A percentile compares a stretch with the other conserved stretches of the same genome.
phyloP scores from a whole-genome alignment of 345 rosid genomes.

The Orychophragmus violaceus region DNA sequence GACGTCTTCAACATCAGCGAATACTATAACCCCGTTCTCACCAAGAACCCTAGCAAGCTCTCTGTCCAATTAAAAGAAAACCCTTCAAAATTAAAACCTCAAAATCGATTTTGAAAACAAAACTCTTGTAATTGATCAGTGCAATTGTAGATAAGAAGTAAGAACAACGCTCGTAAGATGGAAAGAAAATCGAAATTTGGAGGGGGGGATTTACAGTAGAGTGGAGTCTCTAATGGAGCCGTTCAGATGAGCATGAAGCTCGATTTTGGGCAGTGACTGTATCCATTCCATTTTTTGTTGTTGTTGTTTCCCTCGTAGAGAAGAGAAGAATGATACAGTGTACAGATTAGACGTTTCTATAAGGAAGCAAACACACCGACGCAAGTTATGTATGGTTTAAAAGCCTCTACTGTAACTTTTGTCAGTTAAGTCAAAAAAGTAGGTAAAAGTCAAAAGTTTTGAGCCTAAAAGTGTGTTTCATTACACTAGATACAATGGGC shows the following conservation, averaged over 20 bases:
- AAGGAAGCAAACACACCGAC: not conserved
- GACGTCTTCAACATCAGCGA: slow-evolving; percentile 75
- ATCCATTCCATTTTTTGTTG: slow-evolving; percentile 48
- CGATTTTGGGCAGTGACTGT: slow-evolving; percentile 70
- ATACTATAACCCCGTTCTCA: slow-evolving; percentile 53
- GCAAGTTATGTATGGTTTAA: not conserved
- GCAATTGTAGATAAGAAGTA: not conserved
- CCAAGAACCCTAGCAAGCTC: slow-evolving; percentile 82
- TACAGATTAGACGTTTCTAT: slow-evolving; percentile 19
- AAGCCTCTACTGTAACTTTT: not conserved
- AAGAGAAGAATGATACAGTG: not conserved
- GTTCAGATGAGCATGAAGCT: slow-evolving; percentile 98
- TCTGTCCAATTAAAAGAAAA: slow-evolving; percentile 33
- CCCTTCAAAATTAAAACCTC: not conserved
- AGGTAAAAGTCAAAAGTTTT: not conserved
- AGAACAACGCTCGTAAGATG: not conserved
- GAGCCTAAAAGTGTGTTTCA: too few relatives aligned
- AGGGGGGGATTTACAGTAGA: slow-evolving; percentile 46
- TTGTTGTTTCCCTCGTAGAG: not conserved
- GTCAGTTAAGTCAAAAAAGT: not conserved
- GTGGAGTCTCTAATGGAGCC: slow-evolving; percentile 92
- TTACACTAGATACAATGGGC: too few relatives aligned
- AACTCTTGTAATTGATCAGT: not conserved
- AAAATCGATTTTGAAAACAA: not conserved
- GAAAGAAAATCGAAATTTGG: not conserved